Conservation (phyloP, 1,284 basidiomycete genomes). For the Sporisorium scitamineum region DNA sequence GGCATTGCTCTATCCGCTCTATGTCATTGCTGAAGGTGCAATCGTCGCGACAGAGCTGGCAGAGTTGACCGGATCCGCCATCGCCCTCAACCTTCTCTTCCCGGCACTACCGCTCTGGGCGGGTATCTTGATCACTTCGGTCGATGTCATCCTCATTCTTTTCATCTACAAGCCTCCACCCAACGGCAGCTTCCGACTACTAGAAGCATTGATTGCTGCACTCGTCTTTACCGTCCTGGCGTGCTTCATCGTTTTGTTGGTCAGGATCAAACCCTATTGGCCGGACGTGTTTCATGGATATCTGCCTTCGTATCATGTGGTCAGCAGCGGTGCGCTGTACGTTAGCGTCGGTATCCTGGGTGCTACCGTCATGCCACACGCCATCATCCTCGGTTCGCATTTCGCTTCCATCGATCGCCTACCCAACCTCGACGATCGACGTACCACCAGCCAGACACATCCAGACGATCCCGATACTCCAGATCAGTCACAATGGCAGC, state of each 20-base stretch:
- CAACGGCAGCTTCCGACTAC: constrained; percentile 67
- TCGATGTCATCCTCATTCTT: constrained; percentile 82
- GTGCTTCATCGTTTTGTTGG: constrained; percentile 84
- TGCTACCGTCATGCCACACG: constrained; percentile 83
- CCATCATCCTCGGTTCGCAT: constrained; percentile 87
- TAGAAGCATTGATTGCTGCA: constrained; percentile 80
- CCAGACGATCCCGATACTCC: neutral
- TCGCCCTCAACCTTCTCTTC: constrained; percentile 83
- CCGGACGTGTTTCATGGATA: constrained; percentile 84
- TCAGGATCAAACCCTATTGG: constrained; percentile 82
- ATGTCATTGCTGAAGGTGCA: constrained; percentile 78
- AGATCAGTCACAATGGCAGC: constrained; percentile 15
- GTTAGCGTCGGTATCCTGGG: constrained; percentile 76
- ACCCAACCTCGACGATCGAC: constrained; percentile 9
- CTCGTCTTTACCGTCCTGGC: constrained; percentile 72
- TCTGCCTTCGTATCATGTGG: constrained; percentile 78
- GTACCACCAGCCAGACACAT: too few species aligned
- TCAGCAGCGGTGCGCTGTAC: constrained; percentile 77
- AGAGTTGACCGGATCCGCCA: constrained; percentile 81
- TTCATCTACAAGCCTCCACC: constrained; percentile 68
- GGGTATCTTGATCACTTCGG: constrained; percentile 80
- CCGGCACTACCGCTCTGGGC: constrained; percentile 74
- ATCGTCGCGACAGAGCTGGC: constrained; percentile 75
- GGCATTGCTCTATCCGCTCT: constrained; percentile 71
- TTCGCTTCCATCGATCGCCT: constrained; percentile 63